Evolutionary conservation across 1,139 yeast genomes (phyloP).

Genomic region (Meyerozyma smithsonii): DNA sequence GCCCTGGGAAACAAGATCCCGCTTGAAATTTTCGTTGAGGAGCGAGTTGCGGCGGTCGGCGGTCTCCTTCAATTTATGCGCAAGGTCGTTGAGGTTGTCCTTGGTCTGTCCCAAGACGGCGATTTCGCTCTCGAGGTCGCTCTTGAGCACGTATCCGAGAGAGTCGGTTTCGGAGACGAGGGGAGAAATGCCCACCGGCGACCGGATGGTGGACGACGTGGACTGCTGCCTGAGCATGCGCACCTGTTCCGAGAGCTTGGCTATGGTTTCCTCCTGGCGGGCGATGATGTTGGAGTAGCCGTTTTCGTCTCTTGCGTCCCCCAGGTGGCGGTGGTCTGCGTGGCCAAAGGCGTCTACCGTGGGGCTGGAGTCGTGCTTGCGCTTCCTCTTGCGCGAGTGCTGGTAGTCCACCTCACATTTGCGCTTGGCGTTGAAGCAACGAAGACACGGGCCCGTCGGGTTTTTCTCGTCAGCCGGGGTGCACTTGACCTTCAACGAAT

Average conservation of each 20-base stretch:
- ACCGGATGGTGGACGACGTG: background rate
- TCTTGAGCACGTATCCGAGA: slow-evolving; percentile 27
- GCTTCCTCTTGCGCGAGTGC: slow-evolving; percentile 52
- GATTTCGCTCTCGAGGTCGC: slow-evolving; percentile 36
- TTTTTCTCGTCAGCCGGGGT: slow-evolving; percentile 61
- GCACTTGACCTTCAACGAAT: slow-evolving; percentile 75
- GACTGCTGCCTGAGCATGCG: background rate
- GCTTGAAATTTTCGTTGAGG: slow-evolving; percentile 16
- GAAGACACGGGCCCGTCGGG: slow-evolving; percentile 62
- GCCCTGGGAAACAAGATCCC: slow-evolving; percentile 47
- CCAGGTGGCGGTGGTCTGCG: background rate
- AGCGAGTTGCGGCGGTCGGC: slow-evolving; percentile 38
- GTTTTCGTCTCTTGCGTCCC: background rate
- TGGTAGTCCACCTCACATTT: slow-evolving; percentile 65
- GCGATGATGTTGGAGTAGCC: background rate
- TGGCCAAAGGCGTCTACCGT: background rate
- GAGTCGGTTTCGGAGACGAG: slow-evolving; percentile 13
- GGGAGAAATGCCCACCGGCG: background rate
- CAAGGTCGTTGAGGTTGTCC: slow-evolving; percentile 28
- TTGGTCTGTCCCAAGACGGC: slow-evolving; percentile 25
- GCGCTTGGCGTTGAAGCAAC: slow-evolving; percentile 64
- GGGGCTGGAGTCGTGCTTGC: slow-evolving; percentile 14
- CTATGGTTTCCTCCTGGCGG: slow-evolving; percentile 3
- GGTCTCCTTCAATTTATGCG: slow-evolving; percentile 27
- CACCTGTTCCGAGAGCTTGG: slow-evolving; percentile 3